A percentile compares a stretch with the other conserved stretches of the same genome.
phyloP scores from a whole-genome alignment of 2,329 filamentous ascomycete genomes.

The Triangularia setosa region DNA sequence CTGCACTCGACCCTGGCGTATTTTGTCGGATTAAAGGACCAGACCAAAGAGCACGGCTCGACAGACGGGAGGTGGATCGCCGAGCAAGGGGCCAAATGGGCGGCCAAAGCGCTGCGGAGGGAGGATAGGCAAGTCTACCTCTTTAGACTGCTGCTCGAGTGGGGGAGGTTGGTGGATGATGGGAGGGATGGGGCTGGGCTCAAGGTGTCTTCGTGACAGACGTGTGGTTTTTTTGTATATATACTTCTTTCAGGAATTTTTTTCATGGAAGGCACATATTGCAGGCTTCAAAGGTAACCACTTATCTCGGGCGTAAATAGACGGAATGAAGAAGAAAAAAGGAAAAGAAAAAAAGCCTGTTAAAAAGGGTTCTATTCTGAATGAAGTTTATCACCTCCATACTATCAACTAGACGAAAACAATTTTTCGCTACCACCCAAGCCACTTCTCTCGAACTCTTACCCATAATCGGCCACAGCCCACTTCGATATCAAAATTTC shows the following conservation, averaged over 20 bases:
- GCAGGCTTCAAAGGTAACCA: no score
- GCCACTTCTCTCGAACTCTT: background rate
- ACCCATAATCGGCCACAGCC: no score
- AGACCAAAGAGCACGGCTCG: constrained; percentile 41
- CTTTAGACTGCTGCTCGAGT: constrained; percentile 73
- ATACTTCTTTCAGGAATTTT: no score
- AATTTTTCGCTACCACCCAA: background rate
- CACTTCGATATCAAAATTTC: background rate
- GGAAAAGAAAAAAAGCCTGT: background rate
- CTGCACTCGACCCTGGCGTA: constrained; percentile 72
- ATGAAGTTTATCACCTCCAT: background rate
- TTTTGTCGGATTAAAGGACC: constrained; percentile 49
- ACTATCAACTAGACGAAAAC: background rate
- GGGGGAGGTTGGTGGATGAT: constrained; percentile 67
- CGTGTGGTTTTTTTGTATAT: no score
- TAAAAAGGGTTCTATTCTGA: background rate
- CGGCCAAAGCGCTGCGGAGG: constrained; percentile 55
- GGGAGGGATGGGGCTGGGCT: constrained; percentile 45
- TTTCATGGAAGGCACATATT: no score
- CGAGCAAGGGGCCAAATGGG: constrained; percentile 62
- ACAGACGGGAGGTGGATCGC: constrained; percentile 63
- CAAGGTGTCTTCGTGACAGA: background rate
- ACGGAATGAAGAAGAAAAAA: no score
- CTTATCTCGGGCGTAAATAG: no score
- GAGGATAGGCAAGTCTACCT: constrained; percentile 80